These are phyloP conservation scores for Globisporangium echinulatum DNA, from an alignment of 352 stramenopile species.

Conservation along the genomic window DNA sequence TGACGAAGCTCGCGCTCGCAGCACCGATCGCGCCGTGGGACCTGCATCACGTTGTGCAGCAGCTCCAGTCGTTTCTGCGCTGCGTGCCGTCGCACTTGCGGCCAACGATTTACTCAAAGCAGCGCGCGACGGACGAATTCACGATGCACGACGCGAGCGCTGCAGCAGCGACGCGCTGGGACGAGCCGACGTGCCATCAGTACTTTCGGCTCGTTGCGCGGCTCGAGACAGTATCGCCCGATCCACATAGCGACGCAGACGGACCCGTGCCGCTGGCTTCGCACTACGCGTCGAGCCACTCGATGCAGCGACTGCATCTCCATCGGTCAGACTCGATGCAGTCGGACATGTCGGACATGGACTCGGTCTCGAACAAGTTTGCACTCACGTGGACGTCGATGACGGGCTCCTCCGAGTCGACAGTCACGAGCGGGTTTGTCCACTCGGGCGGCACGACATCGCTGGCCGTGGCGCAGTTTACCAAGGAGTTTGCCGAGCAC, in stretches of 20 bases:
- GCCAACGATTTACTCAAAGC: slow-evolving; percentile 40
- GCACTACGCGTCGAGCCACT: neutral
- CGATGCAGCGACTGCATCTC: slow-evolving; percentile 6
- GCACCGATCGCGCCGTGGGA: slow-evolving; percentile 58
- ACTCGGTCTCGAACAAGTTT: slow-evolving; percentile 36
- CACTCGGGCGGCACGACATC: neutral
- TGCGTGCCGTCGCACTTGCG: slow-evolving; percentile 50
- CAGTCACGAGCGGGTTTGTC: slow-evolving; percentile 8
- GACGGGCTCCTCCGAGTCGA: slow-evolving; percentile 34
- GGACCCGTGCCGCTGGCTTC: neutral
- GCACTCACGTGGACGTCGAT: slow-evolving; percentile 29
- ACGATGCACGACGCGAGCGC: slow-evolving; percentile 2
- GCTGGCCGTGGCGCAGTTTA: neutral
- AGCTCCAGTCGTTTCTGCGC: slow-evolving; percentile 46
- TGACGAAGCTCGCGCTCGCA: slow-evolving; percentile 39
- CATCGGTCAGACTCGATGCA: slow-evolving; percentile 58
- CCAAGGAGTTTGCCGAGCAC: slow-evolving; percentile 41
- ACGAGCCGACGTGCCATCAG: slow-evolving; percentile 2
- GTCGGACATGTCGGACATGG: slow-evolving; percentile 64
- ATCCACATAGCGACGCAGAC: neutral
- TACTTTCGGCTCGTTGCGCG: slow-evolving; percentile 14
- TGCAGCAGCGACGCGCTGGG: neutral
- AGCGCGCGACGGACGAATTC: slow-evolving; percentile 18
- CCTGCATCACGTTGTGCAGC: slow-evolving; percentile 39
- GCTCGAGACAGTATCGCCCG: slow-evolving; percentile 1